Evolutionary conservation across 2,329 filamentous ascomycete genomes (phyloP), one percentile per base, ranked within the genome.

Genomic region (Triangularia verruculosa): DNA sequence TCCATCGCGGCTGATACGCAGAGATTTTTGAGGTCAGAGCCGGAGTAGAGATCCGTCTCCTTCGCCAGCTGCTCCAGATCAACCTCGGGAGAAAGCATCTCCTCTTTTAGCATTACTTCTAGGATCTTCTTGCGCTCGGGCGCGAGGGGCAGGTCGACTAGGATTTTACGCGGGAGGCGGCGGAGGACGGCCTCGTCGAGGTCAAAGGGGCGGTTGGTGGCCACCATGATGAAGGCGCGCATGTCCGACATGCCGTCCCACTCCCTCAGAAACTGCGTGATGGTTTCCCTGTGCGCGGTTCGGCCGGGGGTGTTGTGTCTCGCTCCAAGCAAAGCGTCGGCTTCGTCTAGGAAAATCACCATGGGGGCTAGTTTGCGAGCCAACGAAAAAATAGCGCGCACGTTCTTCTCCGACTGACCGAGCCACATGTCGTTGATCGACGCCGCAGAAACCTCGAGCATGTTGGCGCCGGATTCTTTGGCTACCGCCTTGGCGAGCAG

Each of bases 381-480:
- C 0, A 98, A 82, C 0, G 87, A 90, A 78, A 99, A 99, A 47
- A 98, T 88, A 0, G 94, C 94, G 59, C 90, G 89, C 61, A 98
- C 91, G 73, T 96, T 96, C 82, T 98, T 98, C 79, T 99, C 95
- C 64, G 91, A 91, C 75, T 98, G 93, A 22, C 95, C 95, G 3
- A 98, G 92, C 76, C 92, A 98, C 85, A 96, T 98, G 74, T 97
- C 92, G 76, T 97, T 96, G 70, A 99, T 91, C 68, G 92, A 92
- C 1, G 92, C 93, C 2, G 92, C 94, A 68, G 89, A 93, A 51
- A 98, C 87, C 76, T 98, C 93, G 43, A 99, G 90, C 88, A 83
- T 87, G 68, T 86, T 88, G 39, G 87, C 87, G 17, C 87, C 86
- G 67, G 83, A 86, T 73, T 90, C 86, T 70, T 88, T 89, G 13